A percentile compares a stretch with the other conserved stretches of the same genome.
Evolutionary conservation across 768 basidiomycete genomes (phyloP).

Genomic region (Boletus barrowsii): DNA sequence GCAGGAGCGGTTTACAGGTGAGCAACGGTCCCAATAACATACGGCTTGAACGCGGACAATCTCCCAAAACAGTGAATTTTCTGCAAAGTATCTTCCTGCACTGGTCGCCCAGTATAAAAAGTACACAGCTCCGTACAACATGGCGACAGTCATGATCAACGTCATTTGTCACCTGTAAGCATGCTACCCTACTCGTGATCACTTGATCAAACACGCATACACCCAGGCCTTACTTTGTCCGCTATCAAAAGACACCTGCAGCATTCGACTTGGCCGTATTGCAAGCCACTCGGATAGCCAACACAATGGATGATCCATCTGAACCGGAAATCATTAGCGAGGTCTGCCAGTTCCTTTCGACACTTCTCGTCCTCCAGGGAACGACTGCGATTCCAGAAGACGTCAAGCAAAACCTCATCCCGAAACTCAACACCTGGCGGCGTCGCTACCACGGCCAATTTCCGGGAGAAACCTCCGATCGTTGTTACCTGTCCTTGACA

Average conservation of each 20-base stretch:
- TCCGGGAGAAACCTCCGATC: slow-evolving; percentile 33
- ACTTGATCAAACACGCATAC: not conserved
- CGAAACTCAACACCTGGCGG: slow-evolving; percentile 34
- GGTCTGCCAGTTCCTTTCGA: slow-evolving; percentile 39
- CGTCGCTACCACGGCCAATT: slow-evolving; percentile 27
- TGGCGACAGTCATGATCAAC: slow-evolving; percentile 33
- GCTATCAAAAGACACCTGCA: slow-evolving; percentile 33
- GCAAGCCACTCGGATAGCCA: slow-evolving; percentile 37
- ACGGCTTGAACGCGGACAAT: not conserved
- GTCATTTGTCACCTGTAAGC: slow-evolving; percentile 14
- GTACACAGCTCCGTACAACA: slow-evolving; percentile 21
- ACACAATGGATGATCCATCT: slow-evolving; percentile 2
- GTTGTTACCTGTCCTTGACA: slow-evolving; percentile 35
- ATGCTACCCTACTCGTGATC: not conserved
- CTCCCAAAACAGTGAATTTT: slow-evolving; percentile 21
- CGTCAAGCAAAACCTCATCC: slow-evolving; percentile 33
- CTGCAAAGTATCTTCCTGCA: slow-evolving; percentile 38
- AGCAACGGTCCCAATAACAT: slow-evolving; percentile 16
- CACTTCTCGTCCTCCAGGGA: slow-evolving; percentile 40
- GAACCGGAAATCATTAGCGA: slow-evolving; percentile 29
- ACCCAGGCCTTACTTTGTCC: slow-evolving; percentile 40
- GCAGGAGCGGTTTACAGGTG: slow-evolving; percentile 3
- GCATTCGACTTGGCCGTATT: slow-evolving; percentile 34
- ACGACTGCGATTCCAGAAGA: slow-evolving; percentile 27
- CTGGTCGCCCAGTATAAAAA: slow-evolving; percentile 31